Conservation (phyloP, 2,329 filamentous ascomycete species). For the Diplodia intermedia region DNA sequence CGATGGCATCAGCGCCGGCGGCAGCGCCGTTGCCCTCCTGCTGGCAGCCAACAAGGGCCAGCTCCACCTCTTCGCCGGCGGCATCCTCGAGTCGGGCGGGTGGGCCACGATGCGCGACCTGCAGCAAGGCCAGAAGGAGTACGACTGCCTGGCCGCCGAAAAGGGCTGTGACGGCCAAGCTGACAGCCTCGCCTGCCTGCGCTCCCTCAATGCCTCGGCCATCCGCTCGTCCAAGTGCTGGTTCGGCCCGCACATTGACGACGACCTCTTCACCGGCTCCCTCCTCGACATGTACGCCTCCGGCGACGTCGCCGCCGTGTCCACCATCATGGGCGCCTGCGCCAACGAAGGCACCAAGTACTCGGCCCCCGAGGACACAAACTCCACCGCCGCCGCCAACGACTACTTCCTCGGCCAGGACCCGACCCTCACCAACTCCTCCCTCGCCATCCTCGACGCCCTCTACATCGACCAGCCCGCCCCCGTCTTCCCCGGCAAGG, state of each 20-base stretch:
- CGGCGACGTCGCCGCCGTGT: constrained; percentile 59
- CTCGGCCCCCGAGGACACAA: constrained; percentile 56
- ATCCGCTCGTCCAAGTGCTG: constrained; percentile 59
- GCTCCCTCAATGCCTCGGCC: constrained; percentile 51
- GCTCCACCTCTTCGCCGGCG: constrained; percentile 59
- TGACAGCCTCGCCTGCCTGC: constrained; percentile 59
- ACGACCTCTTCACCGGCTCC: constrained; percentile 58
- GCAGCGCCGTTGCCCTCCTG: constrained; percentile 62
- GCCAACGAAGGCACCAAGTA: constrained; percentile 72
- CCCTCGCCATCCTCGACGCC: constrained; percentile 60
- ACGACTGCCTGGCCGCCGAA: constrained; percentile 59
- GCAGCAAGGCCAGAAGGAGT: constrained; percentile 58
- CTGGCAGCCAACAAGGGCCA: constrained; percentile 56
- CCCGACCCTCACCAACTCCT: constrained; percentile 58
- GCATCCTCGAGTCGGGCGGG: constrained; percentile 61
- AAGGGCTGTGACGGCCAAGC: constrained; percentile 52
- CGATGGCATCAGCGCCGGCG: constrained; percentile 59
- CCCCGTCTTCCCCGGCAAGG: constrained; percentile 60
- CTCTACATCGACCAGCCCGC: constrained; percentile 57
- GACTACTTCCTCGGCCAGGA: constrained; percentile 66
- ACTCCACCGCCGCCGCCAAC: constrained; percentile 58
- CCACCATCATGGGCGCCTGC: constrained; percentile 62
- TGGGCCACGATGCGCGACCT: constrained; percentile 59
- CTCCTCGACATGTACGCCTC: constrained; percentile 57
- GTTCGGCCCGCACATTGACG: constrained; percentile 61